phyloP scores from a whole-genome alignment of 768 basidiomycete genomes.

The Tulasnella sp. region DNA sequence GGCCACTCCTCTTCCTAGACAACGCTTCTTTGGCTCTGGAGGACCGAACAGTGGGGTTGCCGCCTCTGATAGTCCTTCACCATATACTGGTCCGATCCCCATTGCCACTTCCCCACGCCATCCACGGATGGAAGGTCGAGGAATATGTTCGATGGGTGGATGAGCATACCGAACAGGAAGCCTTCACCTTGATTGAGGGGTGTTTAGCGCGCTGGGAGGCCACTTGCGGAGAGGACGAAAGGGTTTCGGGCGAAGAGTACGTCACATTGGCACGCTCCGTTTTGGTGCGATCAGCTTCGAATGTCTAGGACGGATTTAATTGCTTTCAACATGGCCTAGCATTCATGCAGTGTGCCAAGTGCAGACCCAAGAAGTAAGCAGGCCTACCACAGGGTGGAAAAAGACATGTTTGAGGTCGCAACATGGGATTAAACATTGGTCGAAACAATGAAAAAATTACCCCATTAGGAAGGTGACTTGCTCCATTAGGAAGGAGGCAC shows the following conservation, averaged over 20 bases:
- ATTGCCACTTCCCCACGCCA: slow-evolving; percentile 71
- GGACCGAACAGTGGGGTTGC: slow-evolving; percentile 61
- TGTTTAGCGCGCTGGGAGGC: slow-evolving; percentile 70
- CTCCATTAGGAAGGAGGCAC: too few relatives aligned
- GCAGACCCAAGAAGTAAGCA: too few relatives aligned
- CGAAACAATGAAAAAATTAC: too few relatives aligned
- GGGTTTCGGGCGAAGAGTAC: slow-evolving; percentile 3
- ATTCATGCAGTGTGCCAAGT: too few relatives aligned
- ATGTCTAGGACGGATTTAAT: too few relatives aligned
- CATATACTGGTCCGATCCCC: slow-evolving; percentile 86
- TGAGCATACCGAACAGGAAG: slow-evolving; percentile 76
- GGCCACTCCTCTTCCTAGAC: slow-evolving; percentile 84
- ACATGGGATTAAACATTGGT: too few relatives aligned
- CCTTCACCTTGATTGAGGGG: slow-evolving; percentile 68
- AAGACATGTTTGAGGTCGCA: too few relatives aligned
- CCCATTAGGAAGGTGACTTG: too few relatives aligned
- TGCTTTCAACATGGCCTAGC: too few relatives aligned
- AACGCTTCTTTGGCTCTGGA: slow-evolving; percentile 56
- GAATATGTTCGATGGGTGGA: slow-evolving; percentile 97
- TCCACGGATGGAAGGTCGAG: slow-evolving; percentile 90
- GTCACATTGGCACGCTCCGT: slow-evolving; percentile 6
- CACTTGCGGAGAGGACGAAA: slow-evolving; percentile 3
- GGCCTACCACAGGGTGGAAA: too few relatives aligned
- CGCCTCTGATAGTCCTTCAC: slow-evolving; percentile 80
- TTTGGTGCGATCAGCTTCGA: background rate